phyloP scores from a whole-genome alignment of 805 yeast species.

The Ascoidea asiatica region DNA sequence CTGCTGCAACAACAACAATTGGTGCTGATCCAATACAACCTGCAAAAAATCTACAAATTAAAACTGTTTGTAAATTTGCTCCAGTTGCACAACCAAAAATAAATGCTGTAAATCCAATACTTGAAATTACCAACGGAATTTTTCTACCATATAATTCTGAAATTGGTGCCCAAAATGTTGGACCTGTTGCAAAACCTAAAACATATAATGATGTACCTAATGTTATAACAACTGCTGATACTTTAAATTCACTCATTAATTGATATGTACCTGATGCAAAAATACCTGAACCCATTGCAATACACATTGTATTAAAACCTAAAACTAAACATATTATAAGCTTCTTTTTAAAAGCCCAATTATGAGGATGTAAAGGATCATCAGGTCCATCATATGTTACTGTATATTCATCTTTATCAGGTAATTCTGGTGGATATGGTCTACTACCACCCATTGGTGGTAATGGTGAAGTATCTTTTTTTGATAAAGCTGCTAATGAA shows the following conservation, averaged over 20 bases:
- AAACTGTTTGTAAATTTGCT: slow-evolving; percentile 60
- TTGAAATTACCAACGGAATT: slow-evolving; percentile 40
- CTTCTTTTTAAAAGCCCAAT: slow-evolving; percentile 47
- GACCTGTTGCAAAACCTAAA: slow-evolving; percentile 91
- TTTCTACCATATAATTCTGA: slow-evolving; percentile 72
- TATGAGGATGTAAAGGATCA: slow-evolving; percentile 73
- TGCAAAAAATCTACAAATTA: slow-evolving; percentile 68
- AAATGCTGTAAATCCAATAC: slow-evolving; percentile 44
- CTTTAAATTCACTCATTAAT: slow-evolving; percentile 37
- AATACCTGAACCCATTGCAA: slow-evolving; percentile 75
- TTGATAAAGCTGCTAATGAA: slow-evolving; percentile 16
- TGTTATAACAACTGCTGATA: slow-evolving; percentile 57
- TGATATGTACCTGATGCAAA: slow-evolving; percentile 48
- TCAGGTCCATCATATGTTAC: slow-evolving; percentile 68
- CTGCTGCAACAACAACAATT: slow-evolving; percentile 75
- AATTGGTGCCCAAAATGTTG: slow-evolving; percentile 79
- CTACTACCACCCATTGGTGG: slow-evolving; percentile 59
- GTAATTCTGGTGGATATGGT: slow-evolving; percentile 48
- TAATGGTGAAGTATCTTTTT: slow-evolving; percentile 22
- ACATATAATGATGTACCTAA: slow-evolving; percentile 73
- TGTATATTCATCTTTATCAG: slow-evolving; percentile 38
- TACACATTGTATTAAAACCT: slow-evolving; percentile 35
- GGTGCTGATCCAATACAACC: slow-evolving; percentile 82
- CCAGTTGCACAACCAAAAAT: slow-evolving; percentile 69
- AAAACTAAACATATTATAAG: slow-evolving; percentile 27